Base-by-base conservation (phyloP, 1,284 basidiomycete genomes). In the Austroboletus rostrupii region DNA sequence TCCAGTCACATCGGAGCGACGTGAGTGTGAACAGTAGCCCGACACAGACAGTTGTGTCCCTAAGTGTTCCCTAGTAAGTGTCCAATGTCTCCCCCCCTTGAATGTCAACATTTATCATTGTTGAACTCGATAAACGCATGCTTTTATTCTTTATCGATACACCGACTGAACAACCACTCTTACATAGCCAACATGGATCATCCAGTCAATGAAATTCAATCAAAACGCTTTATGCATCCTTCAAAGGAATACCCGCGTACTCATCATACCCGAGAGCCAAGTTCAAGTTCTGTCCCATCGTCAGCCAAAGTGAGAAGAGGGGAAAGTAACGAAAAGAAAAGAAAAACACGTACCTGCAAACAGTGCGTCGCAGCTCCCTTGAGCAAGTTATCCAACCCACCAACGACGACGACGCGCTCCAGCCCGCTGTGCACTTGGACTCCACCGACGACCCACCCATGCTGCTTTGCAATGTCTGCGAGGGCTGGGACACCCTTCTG, bases 351-450 rank as follows among this genome's bases (percentile, higher is more conserved):
- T 52, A 92, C 90, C 78, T 95, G 93, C 53, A 99, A 66, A 69
- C 95, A 98, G 71, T 99, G 97, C 17, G 96, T 99, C 8, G 96
- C 96, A 43, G 96, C 97, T 11, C 96, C 96, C 70, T 99, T 99
- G 54, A 99, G 77, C 52, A 99, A 72, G 72, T 99, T 99, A 68
- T 99, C 97, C 57, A 99, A 70, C 1, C 92, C 92, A 49, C 92
- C 93, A 12, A 97, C 92, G 7, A 97, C 82, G 16, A 99, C 96
- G 3, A 90, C 96, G 41, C 96, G 76, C 62, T 92, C 88, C 1
- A 92, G 90, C 37, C 80, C 78, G 52, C 85, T 90, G 68, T 97
- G 92, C 12, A 98, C 90, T 71, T 99, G 97, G 67, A 96, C 85
- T 3, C 96, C 96, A 51, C 97, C 96, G 41, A 92, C 85, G 41